A percentile compares a stretch with the other conserved stretches of the same genome.
Conservation (phyloP, 83 land plant species). For the Isoetes engelmannii region DNA sequence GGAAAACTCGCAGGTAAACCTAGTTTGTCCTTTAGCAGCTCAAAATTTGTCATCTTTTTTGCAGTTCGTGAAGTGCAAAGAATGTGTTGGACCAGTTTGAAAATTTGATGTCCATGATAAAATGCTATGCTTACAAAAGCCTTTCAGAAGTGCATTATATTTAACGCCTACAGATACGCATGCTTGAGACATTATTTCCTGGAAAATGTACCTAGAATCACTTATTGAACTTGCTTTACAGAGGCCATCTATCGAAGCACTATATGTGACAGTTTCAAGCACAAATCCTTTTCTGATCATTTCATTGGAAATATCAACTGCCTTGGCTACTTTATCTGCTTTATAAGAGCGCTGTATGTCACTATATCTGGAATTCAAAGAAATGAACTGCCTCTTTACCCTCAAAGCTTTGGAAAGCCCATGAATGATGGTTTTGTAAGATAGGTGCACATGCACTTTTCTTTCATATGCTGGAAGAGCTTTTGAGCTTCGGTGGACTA, state of each 20-base stretch:
- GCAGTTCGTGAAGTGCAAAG: no score
- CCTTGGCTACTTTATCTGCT: slow-evolving; percentile 29
- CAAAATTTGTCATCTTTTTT: no score
- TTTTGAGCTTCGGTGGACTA: slow-evolving; percentile 38
- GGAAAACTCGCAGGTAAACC: no score
- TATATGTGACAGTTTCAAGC: slow-evolving; percentile 44
- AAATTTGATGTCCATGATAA: no score
- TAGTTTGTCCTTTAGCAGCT: no score
- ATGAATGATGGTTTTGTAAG: slow-evolving; percentile 43
- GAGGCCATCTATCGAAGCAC: slow-evolving; percentile 45
- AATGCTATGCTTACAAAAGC: slow-evolving; percentile 38
- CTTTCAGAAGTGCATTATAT: slow-evolving; percentile 44
- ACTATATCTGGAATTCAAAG: slow-evolving; percentile 47
- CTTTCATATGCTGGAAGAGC: slow-evolving; percentile 46
- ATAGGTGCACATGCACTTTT: slow-evolving; percentile 45
- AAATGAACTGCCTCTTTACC: slow-evolving; percentile 37
- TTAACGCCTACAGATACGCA: slow-evolving; percentile 40
- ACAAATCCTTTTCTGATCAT: slow-evolving; percentile 32
- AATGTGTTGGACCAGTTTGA: no score
- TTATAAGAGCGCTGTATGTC: slow-evolving; percentile 47
- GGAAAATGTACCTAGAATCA: slow-evolving; percentile 38
- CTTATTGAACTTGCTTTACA: slow-evolving; percentile 39
- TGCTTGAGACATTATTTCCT: slow-evolving; percentile 50
- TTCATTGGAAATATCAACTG: slow-evolving; percentile 26
- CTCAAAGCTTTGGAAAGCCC: slow-evolving; percentile 45